A percentile compares a stretch with the other conserved stretches of the same genome.
Conservation (phyloP, 768 basidiomycete species). For the Polyporus arcularius region DNA sequence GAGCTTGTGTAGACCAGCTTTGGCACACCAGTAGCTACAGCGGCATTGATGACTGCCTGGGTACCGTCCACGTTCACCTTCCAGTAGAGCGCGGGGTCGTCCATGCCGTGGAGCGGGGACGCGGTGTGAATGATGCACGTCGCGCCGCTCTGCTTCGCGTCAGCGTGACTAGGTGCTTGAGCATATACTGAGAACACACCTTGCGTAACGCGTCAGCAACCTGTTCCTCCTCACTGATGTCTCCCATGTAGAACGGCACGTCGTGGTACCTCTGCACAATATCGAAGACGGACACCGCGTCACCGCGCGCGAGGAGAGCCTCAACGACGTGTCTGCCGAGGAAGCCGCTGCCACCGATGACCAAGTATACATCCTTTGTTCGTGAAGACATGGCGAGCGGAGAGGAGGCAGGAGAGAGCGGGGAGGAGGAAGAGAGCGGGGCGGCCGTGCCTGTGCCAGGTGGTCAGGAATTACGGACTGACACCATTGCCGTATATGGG, state of each 20-base stretch:
- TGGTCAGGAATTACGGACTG: background rate
- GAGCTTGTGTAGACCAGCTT: constrained; percentile 96
- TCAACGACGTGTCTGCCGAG: constrained; percentile 91
- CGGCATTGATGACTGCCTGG: constrained; percentile 79
- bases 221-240: constrained; percentile 78
- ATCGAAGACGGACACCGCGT: constrained; percentile 85
- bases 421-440: background rate
- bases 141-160: constrained; percentile 59
- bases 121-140: constrained; percentile 97
- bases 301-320: constrained; percentile 74
- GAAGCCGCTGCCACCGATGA: constrained; percentile 94
- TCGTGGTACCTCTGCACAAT: constrained; percentile 89
- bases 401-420: background rate
- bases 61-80: constrained; percentile 96
- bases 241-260: constrained; percentile 85
- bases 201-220: constrained; percentile 73
- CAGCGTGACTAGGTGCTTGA: background rate
- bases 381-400: constrained; percentile 5
- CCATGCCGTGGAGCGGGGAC: constrained; percentile 71
- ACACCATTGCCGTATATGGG: background rate
- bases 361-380: constrained; percentile 69
- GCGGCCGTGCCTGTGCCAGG: background rate
- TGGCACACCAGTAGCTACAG: constrained; percentile 65
- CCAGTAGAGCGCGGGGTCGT: constrained; percentile 73
- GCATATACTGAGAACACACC: constrained; percentile 41